Evolutionary conservation across 1,139 yeast genomes (phyloP).

Genomic region (Saccharomycopsis hybrid): DNA sequence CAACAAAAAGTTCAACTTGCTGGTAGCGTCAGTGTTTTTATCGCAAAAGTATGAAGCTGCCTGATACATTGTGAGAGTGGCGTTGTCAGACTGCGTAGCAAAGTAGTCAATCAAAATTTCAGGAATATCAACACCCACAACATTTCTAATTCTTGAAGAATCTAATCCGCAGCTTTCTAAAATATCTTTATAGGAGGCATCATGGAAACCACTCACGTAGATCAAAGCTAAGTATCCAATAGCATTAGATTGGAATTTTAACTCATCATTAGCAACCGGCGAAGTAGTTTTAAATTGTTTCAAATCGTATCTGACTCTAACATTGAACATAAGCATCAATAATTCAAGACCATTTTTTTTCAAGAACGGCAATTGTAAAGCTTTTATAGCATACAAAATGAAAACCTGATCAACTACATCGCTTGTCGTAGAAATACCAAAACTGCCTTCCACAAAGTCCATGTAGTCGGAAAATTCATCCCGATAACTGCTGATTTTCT

Average conservation of each 20-base stretch:
- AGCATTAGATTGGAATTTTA: conserved; percentile 24
- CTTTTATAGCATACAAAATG: conserved; percentile 49
- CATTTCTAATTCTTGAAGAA: conserved; percentile 28
- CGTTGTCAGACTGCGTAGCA: conserved; percentile 34
- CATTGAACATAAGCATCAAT: conserved; percentile 43
- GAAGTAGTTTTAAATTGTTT: conserved; percentile 12
- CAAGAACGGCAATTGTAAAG: conserved; percentile 57
- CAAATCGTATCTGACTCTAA: conserved; percentile 35
- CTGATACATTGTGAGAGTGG: conserved; percentile 44
- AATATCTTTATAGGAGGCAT: conserved; percentile 39
- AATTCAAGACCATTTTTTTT: conserved; percentile 50
- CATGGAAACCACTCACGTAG: conserved; percentile 44
- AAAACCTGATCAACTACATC: conserved; percentile 53
- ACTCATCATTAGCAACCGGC: conserved; percentile 4
- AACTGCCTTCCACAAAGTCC: conserved; percentile 37
- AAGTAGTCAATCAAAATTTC: conserved; percentile 44
- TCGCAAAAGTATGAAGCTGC: conserved; percentile 48
- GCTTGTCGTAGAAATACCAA: conserved; percentile 36
- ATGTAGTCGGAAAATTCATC: conserved; percentile 37
- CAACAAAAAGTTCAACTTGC: conserved; percentile 48
- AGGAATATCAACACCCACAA: conserved; percentile 39
- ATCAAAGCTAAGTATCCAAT: conserved; percentile 49
- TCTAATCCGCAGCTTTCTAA: conserved; percentile 42
- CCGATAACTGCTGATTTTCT: conserved; percentile 35
- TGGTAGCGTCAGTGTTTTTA: conserved; percentile 44